Evolutionary conservation across 345 rosid genomes (phyloP), one percentile per base, ranked within the genome.

Genomic region (Leavenworthia alabamica): DNA sequence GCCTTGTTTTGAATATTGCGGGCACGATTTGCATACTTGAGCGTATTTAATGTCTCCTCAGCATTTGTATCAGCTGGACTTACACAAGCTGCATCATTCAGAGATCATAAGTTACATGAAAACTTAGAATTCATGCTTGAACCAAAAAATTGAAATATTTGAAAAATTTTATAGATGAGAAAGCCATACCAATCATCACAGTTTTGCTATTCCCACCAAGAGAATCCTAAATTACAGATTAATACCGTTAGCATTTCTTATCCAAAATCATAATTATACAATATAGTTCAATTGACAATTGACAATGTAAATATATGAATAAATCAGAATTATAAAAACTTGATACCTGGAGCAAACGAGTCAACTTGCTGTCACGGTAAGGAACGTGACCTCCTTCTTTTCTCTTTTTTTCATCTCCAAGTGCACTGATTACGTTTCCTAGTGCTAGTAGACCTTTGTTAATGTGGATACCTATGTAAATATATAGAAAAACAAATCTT

Each of bases 41-140:
- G 82, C 8, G 99, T 90, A 73, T 90, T 94, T 29, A 94, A 40
- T 5, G 99, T 94, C 79, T 94, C 99, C 76, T 94, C 99, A 0
- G 96, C 96, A 64, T 94, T 94, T 47, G 95, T 86, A 66, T 94
- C 99, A 45, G 97, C 97, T 69, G 97, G 99, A 71, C 99, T 94
- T 54, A 94, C 97, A 72, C 99, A 94, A 43, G 99, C 99, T 88
- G 68, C 68, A 67, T 50, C 59, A 15, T 47, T 50, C 13, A 49
- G 51, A 61, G 66, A 62, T 61, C 8, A 49, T 2, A 45, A 37
- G 19, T 53, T 31, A 31, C 26, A 0, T 49, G 13, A 3, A 60
- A 32, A 60, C 20, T 23, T 28, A 68, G 12, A 36, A 49, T 67
- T 6, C 17, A 31, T 68, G 41, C 32, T 36, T 46, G 50, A 46